Evolutionary conservation across 2,329 filamentous ascomycete species (phyloP).

Genomic region (Penicillium sp.): DNA sequence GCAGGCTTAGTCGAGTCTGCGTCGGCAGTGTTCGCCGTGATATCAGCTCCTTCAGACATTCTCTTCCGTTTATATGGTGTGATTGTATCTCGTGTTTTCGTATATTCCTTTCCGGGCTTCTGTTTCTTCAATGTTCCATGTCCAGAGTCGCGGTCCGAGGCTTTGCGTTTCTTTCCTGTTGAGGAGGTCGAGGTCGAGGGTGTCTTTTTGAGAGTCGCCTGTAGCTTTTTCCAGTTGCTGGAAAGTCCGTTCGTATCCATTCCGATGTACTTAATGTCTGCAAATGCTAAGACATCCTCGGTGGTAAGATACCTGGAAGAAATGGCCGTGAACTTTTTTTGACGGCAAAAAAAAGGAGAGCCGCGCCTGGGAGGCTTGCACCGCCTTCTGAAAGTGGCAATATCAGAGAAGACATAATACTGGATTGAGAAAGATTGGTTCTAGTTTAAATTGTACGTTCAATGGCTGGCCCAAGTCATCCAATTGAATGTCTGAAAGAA

Average conservation of each 20-base stretch:
- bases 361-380: neutral
- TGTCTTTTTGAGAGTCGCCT: constrained; percentile 43
- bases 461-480: neutral
- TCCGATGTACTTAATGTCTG: constrained; percentile 17
- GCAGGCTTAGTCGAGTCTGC: constrained; percentile 60
- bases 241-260: constrained; percentile 48
- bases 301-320: constrained; percentile 2
- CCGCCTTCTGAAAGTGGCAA: constrained; percentile 1
- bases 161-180: constrained; percentile 32
- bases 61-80: constrained; percentile 29
- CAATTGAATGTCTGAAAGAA: neutral
- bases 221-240: constrained; percentile 52
- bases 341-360: constrained; percentile 11
- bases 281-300: constrained; percentile 23
- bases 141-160: constrained; percentile 30
- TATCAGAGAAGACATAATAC: neutral
- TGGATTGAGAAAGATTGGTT: neutral
- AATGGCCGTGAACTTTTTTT: constrained; percentile 9
- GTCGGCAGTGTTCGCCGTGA: constrained; percentile 49
- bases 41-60: constrained; percentile 28
- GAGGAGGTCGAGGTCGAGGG: constrained; percentile 16
- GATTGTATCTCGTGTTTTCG: constrained; percentile 7
- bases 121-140: constrained; percentile 35
- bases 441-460: neutral
- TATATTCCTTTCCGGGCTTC: constrained; percentile 28